These are phyloP conservation scores for Cercospora zeae-maydis DNA, from an alignment of 2,329 filamentous ascomycete species.

Conservation along the genomic window DNA sequence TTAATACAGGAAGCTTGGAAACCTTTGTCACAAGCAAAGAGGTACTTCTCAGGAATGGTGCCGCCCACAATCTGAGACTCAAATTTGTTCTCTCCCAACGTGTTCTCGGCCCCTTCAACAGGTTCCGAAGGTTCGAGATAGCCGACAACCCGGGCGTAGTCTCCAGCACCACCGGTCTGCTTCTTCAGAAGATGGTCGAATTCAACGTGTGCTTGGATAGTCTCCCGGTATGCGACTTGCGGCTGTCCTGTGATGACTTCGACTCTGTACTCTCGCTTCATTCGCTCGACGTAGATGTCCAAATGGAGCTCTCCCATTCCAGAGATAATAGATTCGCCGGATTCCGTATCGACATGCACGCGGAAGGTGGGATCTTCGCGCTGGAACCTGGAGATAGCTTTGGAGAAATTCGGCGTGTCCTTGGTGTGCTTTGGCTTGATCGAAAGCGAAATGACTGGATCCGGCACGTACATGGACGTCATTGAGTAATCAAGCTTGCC, in stretches of 20 bases:
- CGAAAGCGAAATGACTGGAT: constrained; percentile 95
- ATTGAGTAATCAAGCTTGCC: constrained; percentile 80
- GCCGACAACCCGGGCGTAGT: constrained; percentile 88
- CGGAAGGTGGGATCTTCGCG: constrained; percentile 97
- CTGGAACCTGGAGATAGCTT: constrained; percentile 98
- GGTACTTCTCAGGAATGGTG: constrained; percentile 89
- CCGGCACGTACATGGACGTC: constrained; percentile 97
- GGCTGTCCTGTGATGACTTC: constrained; percentile 95
- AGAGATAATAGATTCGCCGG: constrained; percentile 93
- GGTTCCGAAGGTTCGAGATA: constrained; percentile 76
- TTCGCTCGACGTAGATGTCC: constrained; percentile 95
- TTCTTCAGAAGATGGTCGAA: constrained; percentile 95
- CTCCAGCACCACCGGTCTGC: constrained; percentile 91
- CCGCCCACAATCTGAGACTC: constrained; percentile 85
- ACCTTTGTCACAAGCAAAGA: constrained; percentile 91
- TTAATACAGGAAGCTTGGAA: constrained; percentile 79
- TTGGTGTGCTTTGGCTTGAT: constrained; percentile 94
- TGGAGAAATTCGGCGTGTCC: constrained; percentile 91
- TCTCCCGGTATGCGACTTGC: constrained; percentile 95
- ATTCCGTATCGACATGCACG: constrained; percentile 86
- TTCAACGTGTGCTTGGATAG: constrained; percentile 71
- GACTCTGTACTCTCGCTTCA: constrained; percentile 93
- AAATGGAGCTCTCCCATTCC: constrained; percentile 98
- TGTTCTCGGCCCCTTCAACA: constrained; percentile 39
- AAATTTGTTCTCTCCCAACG: constrained; percentile 73